A percentile compares a stretch with the other conserved stretches of the same genome.
phyloP scores from a whole-genome alignment of 352 stramenopile genomes.

The Blastocystis sp. region DNA sequence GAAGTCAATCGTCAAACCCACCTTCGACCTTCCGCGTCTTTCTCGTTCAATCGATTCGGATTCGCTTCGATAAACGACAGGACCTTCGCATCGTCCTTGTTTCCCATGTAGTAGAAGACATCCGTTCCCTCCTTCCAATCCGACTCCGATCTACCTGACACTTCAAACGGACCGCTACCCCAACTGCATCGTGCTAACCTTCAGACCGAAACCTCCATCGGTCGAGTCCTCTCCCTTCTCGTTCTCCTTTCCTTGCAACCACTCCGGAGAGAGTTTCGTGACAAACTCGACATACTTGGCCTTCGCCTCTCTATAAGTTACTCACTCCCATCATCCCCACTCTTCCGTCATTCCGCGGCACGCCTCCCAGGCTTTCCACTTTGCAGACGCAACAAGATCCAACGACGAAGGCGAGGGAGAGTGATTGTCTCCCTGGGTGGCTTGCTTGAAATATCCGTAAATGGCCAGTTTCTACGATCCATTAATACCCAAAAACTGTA shows the following conservation, averaged over 20 bases:
- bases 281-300: constrained; percentile 50
- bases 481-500: neutral
- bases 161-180: neutral
- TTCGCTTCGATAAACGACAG: constrained; percentile 8
- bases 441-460: constrained; percentile 33
- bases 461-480: neutral
- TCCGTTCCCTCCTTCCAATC: constrained; percentile 32
- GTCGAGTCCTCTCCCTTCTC: neutral
- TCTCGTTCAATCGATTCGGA: neutral
- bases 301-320: neutral
- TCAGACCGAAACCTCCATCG: constrained; percentile 14
- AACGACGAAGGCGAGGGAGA: neutral
- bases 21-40: neutral
- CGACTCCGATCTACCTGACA: neutral
- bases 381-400: constrained; percentile 55
- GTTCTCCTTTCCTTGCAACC: neutral
- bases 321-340: neutral
- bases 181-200: constrained; percentile 32
- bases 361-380: constrained; percentile 55
- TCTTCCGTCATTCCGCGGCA: constrained; percentile 5
- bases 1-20: neutral
- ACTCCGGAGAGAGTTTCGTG: neutral
- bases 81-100: neutral
- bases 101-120: constrained; percentile 32
- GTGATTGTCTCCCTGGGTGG: neutral